Evolutionary conservation across 768 basidiomycete genomes (phyloP).

Genomic region (Zangia roseola): DNA sequence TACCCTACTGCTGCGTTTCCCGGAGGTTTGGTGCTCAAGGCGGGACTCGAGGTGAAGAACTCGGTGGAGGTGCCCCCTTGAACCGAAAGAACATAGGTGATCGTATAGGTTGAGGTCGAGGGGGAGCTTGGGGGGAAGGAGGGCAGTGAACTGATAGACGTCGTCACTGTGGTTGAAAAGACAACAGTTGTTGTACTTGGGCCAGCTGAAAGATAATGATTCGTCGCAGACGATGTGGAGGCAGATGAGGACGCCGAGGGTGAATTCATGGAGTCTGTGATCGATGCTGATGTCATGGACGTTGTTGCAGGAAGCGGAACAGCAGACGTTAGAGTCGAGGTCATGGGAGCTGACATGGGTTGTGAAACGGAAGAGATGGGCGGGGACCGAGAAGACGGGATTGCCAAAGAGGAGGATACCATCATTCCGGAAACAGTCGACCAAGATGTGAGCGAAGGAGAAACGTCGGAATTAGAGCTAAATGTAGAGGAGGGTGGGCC

Average conservation of each 20-base stretch:
- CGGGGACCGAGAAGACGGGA: not conserved
- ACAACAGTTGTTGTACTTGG: constrained; percentile 13
- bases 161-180: constrained; percentile 13
- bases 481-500: constrained; percentile 7
- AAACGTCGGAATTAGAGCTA: constrained; percentile 19
- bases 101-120: constrained; percentile 18
- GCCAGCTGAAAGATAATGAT: not conserved
- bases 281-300: not conserved
- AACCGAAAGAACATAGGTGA: constrained; percentile 17
- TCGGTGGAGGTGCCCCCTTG: constrained; percentile 15
- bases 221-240: not conserved
- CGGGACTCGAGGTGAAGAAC: constrained; percentile 19
- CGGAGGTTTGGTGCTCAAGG: constrained; percentile 23
- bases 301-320: not conserved
- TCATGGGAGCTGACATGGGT: constrained; percentile 2
- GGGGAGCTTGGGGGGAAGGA: not conserved
- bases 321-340: not conserved
- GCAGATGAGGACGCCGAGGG: not conserved
- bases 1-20: constrained; percentile 11
- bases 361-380: not conserved
- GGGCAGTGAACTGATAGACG: not conserved
- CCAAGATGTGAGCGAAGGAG: not conserved
- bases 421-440: not conserved
- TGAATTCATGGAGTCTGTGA: not conserved
- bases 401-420: not conserved